phyloP scores from a whole-genome alignment of 2,329 filamentous ascomycete species.

The Talaromyces funiculosus region DNA sequence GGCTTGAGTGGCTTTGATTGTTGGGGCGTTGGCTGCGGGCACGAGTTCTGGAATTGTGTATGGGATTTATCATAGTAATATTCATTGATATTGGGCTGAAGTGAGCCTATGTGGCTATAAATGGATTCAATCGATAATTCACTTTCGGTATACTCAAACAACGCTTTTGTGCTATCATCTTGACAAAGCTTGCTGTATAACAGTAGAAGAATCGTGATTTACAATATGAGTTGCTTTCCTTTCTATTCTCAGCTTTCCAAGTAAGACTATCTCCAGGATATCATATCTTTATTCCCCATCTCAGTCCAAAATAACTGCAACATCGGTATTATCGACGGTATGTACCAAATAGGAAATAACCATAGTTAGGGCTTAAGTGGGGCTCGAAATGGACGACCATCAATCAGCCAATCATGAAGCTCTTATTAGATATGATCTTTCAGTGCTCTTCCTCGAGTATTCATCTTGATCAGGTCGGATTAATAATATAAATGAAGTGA shows the following conservation, averaged over 20 bases:
- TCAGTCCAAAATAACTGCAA: too few species aligned
- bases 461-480: not conserved
- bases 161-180: not conserved
- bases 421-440: not conserved
- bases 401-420: not conserved
- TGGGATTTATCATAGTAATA: constrained; percentile 17
- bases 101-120: not conserved
- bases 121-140: not conserved
- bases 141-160: not conserved
- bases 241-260: too few species aligned
- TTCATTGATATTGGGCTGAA: not conserved
- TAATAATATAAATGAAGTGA: too few species aligned
- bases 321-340: not conserved
- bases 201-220: too few species aligned
- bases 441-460: not conserved
- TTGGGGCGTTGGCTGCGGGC: constrained; percentile 33
- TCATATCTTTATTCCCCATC: too few species aligned
- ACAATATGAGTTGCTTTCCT: too few species aligned
- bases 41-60: constrained; percentile 34
- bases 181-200: too few species aligned
- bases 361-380: not conserved
- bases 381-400: not conserved
- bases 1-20: too few species aligned
- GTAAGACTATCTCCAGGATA: too few species aligned
- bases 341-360: not conserved